Base-by-base conservation (phyloP, 1,284 basidiomycete genomes). In the Termitomyces sp. region DNA sequence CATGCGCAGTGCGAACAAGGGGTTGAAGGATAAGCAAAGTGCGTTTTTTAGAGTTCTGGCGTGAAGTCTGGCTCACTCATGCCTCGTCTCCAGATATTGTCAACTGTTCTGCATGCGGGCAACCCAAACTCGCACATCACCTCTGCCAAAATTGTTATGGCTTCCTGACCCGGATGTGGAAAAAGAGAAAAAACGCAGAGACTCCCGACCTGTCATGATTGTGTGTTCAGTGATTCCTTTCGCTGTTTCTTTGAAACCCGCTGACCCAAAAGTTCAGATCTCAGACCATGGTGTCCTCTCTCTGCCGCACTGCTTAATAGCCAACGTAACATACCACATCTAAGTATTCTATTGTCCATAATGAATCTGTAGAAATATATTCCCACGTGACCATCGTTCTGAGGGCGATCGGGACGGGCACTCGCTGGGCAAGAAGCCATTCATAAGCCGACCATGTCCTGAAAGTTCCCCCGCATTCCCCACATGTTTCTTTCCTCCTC, bases 1-100 rank as follows among this genome's bases (percentile, higher is more conserved):
- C n/a, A 97, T 97, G 94, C 80, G 95, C 28, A 83, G 84, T 52
- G 90, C 94, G 3, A 93, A 96, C 71, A 98, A 98, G 72, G 94
- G 94, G 0, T 72, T 97, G 62, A 94, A 95, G 71, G 94, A 97
- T 70, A 93, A 94, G 68, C 83, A 85, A 52, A 95, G 96, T 93
- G 64, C 60, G 88, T 71, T 28, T 9, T 31, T 28, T 35, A 30
- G 19, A 28, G 19, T 42, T 44, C 46, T 46, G 21, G 38, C 2
- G n/a, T 44, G 24, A 7, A 18, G 16, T 5, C 16, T 50, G 2
- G 21, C 49, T 55, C 52, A 52, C 59, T 60, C 48, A 55, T 0
- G 58, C 26, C 57, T 53, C 34, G 31, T 45, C 43, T 45, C 18
- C 50, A 97, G 95, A 95, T 68, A 81, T 98, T 61, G 90, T 93